These are phyloP conservation scores for Cephalotrichum gorgonifer DNA, from an alignment of 2,329 filamentous ascomycete genomes.

Conservation along the genomic window DNA sequence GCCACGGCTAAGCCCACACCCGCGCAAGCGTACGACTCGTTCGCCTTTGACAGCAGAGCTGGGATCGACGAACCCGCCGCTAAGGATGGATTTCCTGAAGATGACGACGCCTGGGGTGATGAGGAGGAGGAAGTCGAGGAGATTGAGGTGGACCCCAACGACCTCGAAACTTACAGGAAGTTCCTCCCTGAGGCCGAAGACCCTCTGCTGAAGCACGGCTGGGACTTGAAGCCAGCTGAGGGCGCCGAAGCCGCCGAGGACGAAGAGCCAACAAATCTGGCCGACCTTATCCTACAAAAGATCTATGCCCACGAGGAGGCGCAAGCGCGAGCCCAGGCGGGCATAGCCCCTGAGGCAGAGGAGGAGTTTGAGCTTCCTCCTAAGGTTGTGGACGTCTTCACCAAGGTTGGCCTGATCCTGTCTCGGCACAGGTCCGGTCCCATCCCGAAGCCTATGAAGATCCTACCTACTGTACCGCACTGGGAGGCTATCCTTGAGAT, in stretches of 20 bases:
- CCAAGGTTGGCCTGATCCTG: slow-evolving; percentile 82
- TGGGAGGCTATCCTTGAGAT: slow-evolving; percentile 84
- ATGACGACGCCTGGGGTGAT: slow-evolving; percentile 66
- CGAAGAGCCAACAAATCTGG: slow-evolving; percentile 63
- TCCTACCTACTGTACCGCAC: slow-evolving; percentile 79
- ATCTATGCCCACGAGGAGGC: slow-evolving; percentile 83
- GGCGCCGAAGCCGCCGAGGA: slow-evolving; percentile 29
- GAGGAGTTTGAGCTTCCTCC: slow-evolving; percentile 79
- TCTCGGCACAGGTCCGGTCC: slow-evolving; percentile 94
- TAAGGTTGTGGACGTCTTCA: slow-evolving; percentile 90
- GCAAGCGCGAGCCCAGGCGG: slow-evolving; percentile 30
- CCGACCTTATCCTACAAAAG: slow-evolving; percentile 87
- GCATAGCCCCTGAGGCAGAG: slow-evolving; percentile 42
- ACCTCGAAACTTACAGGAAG: slow-evolving; percentile 82
- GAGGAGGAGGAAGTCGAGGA: slow-evolving; percentile 64
- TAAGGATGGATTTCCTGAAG: slow-evolving; percentile 28
- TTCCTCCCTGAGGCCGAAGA: slow-evolving; percentile 73
- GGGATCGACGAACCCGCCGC: slow-evolving; percentile 38
- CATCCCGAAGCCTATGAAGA: slow-evolving; percentile 94
- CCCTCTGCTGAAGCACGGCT: slow-evolving; percentile 59
- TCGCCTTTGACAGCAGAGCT: slow-evolving; percentile 71
- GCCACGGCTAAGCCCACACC: slow-evolving; percentile 25
- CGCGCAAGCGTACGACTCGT: slow-evolving; percentile 39
- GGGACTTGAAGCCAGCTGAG: slow-evolving; percentile 34
- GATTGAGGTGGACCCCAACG: slow-evolving; percentile 76